Conservation (phyloP, 768 basidiomycete genomes). For the Flagelloscypha sp. region DNA sequence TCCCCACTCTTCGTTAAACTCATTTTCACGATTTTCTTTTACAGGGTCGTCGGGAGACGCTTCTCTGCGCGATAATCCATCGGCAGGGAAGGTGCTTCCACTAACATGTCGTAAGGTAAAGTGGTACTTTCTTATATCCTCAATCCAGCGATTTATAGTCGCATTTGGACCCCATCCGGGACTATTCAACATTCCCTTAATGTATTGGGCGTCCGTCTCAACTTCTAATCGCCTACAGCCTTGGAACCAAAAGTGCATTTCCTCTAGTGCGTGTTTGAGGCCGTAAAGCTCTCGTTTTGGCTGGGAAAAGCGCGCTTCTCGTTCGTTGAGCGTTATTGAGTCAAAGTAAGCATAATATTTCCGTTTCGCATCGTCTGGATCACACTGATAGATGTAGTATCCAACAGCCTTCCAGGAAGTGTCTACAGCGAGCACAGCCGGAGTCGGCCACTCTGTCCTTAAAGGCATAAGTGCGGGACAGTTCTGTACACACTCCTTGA, state of each 20-base stretch:
- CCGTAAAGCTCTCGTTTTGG: conserved; percentile 28
- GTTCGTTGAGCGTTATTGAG: conserved; percentile 20
- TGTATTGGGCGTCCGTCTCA: conserved; percentile 19
- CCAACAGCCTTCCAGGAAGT: conserved; percentile 7
- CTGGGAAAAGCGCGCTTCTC: conserved; percentile 22
- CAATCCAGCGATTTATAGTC: conserved; percentile 17
- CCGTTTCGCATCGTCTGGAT: conserved; percentile 4
- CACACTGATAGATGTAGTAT: conserved; percentile 9
- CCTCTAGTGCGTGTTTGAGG: conserved; percentile 18
- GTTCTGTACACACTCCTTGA: conserved; percentile 10
- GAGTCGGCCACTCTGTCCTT: conserved; percentile 19
- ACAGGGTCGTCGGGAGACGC: conserved; percentile 10
- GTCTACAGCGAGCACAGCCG: conserved; percentile 23
- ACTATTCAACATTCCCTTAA: conserved; percentile 19
- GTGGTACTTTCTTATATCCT: conserved; percentile 12
- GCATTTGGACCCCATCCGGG: conserved; percentile 14
- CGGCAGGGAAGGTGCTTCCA: conserved; percentile 7
- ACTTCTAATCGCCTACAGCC: conserved; percentile 13
- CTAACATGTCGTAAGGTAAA: conserved; percentile 13
- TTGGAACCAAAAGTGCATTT: conserved; percentile 13
- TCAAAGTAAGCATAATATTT: conserved; percentile 17
- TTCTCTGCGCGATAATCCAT: conserved; percentile 15
- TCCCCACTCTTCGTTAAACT: conserved; percentile 11
- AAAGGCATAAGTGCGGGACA: conserved; percentile 23
- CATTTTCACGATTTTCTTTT: conserved; percentile 6